phyloP scores from a whole-genome alignment of 495 filamentous ascomycete species.

The Oidiodendron maius region DNA sequence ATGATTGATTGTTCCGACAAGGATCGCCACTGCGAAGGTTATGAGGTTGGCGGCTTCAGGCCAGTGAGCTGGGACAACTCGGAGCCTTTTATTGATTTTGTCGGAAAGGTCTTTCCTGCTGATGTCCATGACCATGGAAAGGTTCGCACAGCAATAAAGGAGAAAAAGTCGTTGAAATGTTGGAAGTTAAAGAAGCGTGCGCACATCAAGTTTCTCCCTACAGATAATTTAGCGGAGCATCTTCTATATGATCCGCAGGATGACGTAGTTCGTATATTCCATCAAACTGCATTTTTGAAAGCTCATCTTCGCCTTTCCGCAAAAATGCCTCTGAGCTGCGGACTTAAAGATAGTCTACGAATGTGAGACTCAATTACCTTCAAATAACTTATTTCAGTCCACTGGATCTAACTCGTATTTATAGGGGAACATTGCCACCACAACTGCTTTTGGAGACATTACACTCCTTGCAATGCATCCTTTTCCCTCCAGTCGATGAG shows the following conservation, averaged over 20 bases:
- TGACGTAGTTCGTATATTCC: constrained; percentile 16
- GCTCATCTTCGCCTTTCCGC: constrained; percentile 13
- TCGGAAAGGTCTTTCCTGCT: constrained; percentile 2
- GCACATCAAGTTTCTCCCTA: constrained; percentile 11
- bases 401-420: not conserved
- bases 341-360: constrained; percentile 14
- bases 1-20: constrained; percentile 10
- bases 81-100: constrained; percentile 2
- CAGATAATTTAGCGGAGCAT: constrained; percentile 22
- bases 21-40: constrained; percentile 3
- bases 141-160: constrained; percentile 3
- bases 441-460: constrained; percentile 21
- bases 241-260: constrained; percentile 14
- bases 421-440: constrained; percentile 19
- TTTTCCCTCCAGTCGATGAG: constrained; percentile 16
- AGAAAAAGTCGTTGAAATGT: constrained; percentile 11
- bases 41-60: not conserved
- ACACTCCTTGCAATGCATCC: constrained; percentile 16
- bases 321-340: constrained; percentile 5
- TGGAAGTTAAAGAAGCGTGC: constrained; percentile 21
- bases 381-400: not conserved
- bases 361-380: constrained; percentile 7
- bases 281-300: constrained; percentile 18
- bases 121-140: not conserved
- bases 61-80: constrained; percentile 3